These are phyloP conservation scores for Fraxinus excelsior DNA, from an alignment of 257 asterid genomes.

Conservation along the genomic window DNA sequence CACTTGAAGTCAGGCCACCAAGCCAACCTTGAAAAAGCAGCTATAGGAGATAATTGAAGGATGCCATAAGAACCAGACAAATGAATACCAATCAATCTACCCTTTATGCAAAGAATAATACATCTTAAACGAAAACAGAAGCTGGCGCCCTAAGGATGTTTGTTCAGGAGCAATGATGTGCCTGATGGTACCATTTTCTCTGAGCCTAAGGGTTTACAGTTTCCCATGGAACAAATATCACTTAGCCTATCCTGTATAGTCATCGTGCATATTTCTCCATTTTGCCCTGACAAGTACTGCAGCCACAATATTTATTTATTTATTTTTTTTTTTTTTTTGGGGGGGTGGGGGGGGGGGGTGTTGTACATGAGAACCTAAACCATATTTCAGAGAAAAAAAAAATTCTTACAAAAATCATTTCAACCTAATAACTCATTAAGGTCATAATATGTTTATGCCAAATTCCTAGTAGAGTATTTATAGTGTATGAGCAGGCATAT, in stretches of 20 bases:
- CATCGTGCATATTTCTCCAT: too few species aligned
- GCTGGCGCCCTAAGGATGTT: not conserved
- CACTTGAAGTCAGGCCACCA: not conserved
- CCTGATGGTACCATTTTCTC: not conserved
- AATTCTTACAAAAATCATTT: not conserved
- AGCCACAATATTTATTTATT: too few species aligned
- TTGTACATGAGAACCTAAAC: too few species aligned
- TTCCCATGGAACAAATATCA: too few species aligned
- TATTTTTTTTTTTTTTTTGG: too few species aligned
- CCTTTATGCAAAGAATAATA: not conserved
- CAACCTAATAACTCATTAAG: not conserved
- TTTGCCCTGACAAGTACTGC: not conserved
- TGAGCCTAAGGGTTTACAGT: not conserved
- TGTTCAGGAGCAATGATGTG: not conserved
- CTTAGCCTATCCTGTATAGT: not conserved
- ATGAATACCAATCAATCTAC: not conserved
- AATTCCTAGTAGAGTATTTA: not conserved
- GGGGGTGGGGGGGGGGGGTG: too few species aligned
- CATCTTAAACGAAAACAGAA: not conserved
- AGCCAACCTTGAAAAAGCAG: not conserved
- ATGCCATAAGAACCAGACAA: not conserved
- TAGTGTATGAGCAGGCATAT: not conserved
- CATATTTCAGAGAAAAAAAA: not conserved
- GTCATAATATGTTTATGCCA: not conserved
- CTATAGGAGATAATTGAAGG: not conserved